phyloP scores from a whole-genome alignment of 805 yeast genomes.

The Alloascoidea hylecoeti region DNA sequence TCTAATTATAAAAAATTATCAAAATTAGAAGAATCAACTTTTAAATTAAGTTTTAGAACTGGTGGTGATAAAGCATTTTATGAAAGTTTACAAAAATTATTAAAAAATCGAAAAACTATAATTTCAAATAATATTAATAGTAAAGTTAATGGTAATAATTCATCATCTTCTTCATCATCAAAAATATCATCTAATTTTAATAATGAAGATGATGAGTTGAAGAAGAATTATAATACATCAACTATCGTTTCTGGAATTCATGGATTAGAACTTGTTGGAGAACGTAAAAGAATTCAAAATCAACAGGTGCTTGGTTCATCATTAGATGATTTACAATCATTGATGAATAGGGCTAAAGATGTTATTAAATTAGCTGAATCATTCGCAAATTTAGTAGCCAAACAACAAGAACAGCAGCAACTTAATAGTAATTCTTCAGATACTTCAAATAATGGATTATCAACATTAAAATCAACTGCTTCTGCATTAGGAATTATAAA shows the following conservation, averaged over 20 bases:
- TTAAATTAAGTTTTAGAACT: slow-evolving; percentile 59
- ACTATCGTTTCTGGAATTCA: slow-evolving; percentile 45
- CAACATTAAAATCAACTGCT: background rate
- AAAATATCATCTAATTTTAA: slow-evolving; percentile 4
- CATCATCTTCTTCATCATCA: background rate
- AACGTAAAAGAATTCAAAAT: slow-evolving; percentile 38
- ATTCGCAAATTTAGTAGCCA: slow-evolving; percentile 15
- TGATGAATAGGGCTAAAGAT: slow-evolving; percentile 70
- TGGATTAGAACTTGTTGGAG: slow-evolving; percentile 47
- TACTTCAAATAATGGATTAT: background rate
- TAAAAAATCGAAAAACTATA: slow-evolving; percentile 21
- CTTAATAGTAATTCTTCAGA: background rate
- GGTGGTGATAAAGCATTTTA: slow-evolving; percentile 50
- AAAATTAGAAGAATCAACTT: slow-evolving; percentile 11
- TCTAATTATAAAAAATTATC: slow-evolving; percentile 7
- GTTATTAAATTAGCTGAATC: slow-evolving; percentile 38
- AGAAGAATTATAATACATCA: too few relatives aligned
- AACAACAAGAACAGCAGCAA: slow-evolving; percentile 1
- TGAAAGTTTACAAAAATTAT: slow-evolving; percentile 24
- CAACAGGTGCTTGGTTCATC: slow-evolving; percentile 53
- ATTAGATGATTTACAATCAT: slow-evolving; percentile 58
- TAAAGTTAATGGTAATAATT: background rate
- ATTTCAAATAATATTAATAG: slow-evolving; percentile 1
- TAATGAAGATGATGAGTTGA: too few relatives aligned
- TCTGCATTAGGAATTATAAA: background rate